Evolutionary conservation across 257 asterid species (phyloP), one percentile per base, ranked within the genome.

Genomic region (Craterostigma plantagineum): DNA sequence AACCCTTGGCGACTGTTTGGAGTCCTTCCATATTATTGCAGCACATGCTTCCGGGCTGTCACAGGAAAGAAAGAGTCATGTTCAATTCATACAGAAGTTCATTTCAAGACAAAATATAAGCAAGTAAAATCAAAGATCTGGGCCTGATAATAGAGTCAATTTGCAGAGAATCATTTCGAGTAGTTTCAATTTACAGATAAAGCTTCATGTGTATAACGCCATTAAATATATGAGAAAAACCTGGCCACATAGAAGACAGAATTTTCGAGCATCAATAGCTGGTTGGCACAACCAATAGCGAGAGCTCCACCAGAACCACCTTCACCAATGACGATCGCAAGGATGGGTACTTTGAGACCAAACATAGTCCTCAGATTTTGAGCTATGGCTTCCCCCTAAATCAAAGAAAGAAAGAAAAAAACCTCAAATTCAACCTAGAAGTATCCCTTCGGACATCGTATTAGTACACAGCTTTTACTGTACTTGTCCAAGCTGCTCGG

Each of bases 221-320:
- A n/a, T n/a, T n/a, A n/a, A n/a, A n/a, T n/a, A n/a, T n/a, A n/a
- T n/a, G n/a, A n/a, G 13, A 50, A 54, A 64, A 51, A 80, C 93
- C 93, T 87, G 69, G 98, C 98, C 58, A 87, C 98, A 46, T 76
- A 87, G 74, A 82, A 82, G 62, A 87, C 95, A 11, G 95, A 80
- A 66, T 87, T 87, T 72, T 87, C 98, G 62, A 87, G 93, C 98
- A 87, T 82, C 48, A 82, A 52, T 45, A 87, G 63, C 75, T 79
- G 79, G 72, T 87, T 87, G 56, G 81, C 92, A 63, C 98, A 87
- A 56, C 79, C 95, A 70, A 87, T 82, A 45, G 98, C 98, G 60
- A 87, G 72, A 67, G 98, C 98, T 57, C 98, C 98, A 67, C 98
- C 98, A 36, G 98, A 87, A 30, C 98, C 98, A 46, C 98, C 98